A percentile compares a stretch with the other conserved stretches of the same genome.
Evolutionary conservation across 495 filamentous ascomycete species (phyloP).

Genomic region (Xanthoparmelia taractica): DNA sequence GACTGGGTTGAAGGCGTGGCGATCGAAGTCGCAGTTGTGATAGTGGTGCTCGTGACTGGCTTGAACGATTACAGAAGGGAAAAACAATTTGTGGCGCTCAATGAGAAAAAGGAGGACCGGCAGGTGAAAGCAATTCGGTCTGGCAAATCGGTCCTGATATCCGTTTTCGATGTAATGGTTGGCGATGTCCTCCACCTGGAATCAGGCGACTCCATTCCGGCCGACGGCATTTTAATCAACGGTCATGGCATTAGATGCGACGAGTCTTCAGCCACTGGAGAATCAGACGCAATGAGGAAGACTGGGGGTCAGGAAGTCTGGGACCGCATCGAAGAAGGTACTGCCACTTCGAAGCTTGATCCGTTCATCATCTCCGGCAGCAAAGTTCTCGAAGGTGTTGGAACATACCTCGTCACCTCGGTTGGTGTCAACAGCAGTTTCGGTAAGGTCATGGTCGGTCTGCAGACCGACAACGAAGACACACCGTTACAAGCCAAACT

Average conservation of each 20-base stretch:
- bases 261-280: slow-evolving; percentile 61
- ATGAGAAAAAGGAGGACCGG: slow-evolving; percentile 70
- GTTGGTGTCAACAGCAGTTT: slow-evolving; percentile 56
- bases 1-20: slow-evolving; percentile 79
- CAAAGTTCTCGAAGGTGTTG: slow-evolving; percentile 59
- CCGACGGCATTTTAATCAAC: slow-evolving; percentile 55
- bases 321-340: slow-evolving; percentile 47
- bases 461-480: slow-evolving; percentile 53
- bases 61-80: slow-evolving; percentile 76
- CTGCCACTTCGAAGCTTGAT: slow-evolving; percentile 52
- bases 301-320: slow-evolving; percentile 51
- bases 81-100: slow-evolving; percentile 69
- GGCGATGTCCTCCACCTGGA: slow-evolving; percentile 68
- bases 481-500: slow-evolving; percentile 60
- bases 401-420: slow-evolving; percentile 56
- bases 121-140: slow-evolving; percentile 70
- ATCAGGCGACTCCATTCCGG: slow-evolving; percentile 61
- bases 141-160: slow-evolving; percentile 63
- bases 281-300: slow-evolving; percentile 63
- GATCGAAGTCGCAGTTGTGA: slow-evolving; percentile 66
- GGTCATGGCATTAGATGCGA: slow-evolving; percentile 61
- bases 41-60: slow-evolving; percentile 67
- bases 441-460: slow-evolving; percentile 56
- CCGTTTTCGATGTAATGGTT: slow-evolving; percentile 62
- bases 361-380: slow-evolving; percentile 57